Conservation (phyloP, 768 basidiomycete genomes). For the Xerocomellus intermedius region DNA sequence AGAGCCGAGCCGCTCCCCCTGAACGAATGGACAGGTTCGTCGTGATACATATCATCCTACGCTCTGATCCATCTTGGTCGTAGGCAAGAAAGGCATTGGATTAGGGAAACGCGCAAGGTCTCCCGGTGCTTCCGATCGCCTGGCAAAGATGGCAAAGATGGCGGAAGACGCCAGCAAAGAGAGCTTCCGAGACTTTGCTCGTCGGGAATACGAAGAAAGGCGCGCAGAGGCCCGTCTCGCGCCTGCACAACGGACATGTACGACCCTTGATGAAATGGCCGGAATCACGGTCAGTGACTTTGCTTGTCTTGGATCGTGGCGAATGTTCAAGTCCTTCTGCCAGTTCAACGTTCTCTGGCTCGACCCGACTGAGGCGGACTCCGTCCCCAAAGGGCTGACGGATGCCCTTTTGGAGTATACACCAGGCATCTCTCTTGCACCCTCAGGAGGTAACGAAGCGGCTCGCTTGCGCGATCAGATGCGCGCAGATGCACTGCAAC, state of each 20-base stretch:
- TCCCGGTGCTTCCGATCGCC: constrained; percentile 58
- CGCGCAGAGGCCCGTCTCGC: constrained; percentile 69
- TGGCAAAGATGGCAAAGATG: constrained; percentile 71
- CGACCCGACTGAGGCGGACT: constrained; percentile 59
- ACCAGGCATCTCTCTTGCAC: constrained; percentile 12
- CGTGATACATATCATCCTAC: not conserved
- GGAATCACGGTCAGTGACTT: constrained; percentile 47
- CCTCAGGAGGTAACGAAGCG: constrained; percentile 20
- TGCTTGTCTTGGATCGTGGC: not conserved
- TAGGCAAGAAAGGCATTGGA: constrained; percentile 81
- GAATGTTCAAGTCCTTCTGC: constrained; percentile 5
- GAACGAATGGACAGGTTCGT: constrained; percentile 79
- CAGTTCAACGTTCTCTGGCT: constrained; percentile 86
- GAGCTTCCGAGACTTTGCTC: constrained; percentile 67
- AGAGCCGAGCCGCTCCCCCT: constrained; percentile 69
- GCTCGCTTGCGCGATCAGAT: constrained; percentile 70
- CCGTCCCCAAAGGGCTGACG: constrained; percentile 65
- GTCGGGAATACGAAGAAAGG: constrained; percentile 72
- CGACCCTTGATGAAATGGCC: constrained; percentile 69
- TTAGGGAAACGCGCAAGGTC: constrained; percentile 65
- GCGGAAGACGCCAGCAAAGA: constrained; percentile 51
- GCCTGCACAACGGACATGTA: constrained; percentile 73
- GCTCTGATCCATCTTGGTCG: constrained; percentile 7
- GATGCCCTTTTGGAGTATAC: constrained; percentile 52
- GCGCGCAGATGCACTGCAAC: constrained; percentile 67